Conservation (phyloP, 208 protist species). For the Phytomonas sp. region DNA sequence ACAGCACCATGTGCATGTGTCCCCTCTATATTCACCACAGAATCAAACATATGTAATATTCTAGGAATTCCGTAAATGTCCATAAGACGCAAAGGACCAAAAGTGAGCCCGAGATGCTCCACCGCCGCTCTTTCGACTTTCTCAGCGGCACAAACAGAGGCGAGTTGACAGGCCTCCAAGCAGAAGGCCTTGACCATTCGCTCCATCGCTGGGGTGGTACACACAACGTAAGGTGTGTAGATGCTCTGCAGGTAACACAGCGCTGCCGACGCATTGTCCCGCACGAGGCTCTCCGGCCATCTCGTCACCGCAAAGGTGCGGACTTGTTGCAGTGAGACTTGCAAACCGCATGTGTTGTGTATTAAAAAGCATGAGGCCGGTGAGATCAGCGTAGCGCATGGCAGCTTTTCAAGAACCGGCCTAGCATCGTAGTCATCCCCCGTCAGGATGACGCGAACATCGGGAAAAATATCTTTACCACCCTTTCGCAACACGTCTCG, state of each 20-base stretch:
- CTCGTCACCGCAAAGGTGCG: conserved; percentile 32
- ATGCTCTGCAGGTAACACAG: conserved; percentile 39
- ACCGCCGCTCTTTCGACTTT: conserved; percentile 38
- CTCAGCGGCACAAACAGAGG: conserved; percentile 6
- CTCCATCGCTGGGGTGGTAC: conserved; percentile 20
- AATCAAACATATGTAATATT: conserved; percentile 28
- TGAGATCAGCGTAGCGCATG: conserved; percentile 42
- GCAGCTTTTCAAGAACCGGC: conserved; percentile 19
- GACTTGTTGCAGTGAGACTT: conserved; percentile 54
- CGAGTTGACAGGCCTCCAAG: conserved; percentile 25
- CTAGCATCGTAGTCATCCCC: conserved; percentile 29
- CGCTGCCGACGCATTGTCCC: conserved; percentile 39
- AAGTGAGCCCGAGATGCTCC: conserved; percentile 27
- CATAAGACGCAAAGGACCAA: conserved; percentile 41
- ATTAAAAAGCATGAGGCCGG: conserved; percentile 24
- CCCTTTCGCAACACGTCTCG: conserved; percentile 6
- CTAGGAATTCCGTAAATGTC: conserved; percentile 33
- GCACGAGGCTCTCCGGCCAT: conserved; percentile 34
- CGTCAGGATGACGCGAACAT: conserved; percentile 35
- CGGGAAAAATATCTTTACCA: conserved; percentile 10
- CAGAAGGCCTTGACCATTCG: conserved; percentile 40
- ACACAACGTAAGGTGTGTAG: conserved; percentile 39
- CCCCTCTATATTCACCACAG: conserved; percentile 6
- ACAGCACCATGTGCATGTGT: background rate
- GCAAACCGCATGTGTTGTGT: conserved; percentile 4